Base-by-base conservation (phyloP, 768 basidiomycete genomes). In the Cystofilobasidium bisporidii region DNA sequence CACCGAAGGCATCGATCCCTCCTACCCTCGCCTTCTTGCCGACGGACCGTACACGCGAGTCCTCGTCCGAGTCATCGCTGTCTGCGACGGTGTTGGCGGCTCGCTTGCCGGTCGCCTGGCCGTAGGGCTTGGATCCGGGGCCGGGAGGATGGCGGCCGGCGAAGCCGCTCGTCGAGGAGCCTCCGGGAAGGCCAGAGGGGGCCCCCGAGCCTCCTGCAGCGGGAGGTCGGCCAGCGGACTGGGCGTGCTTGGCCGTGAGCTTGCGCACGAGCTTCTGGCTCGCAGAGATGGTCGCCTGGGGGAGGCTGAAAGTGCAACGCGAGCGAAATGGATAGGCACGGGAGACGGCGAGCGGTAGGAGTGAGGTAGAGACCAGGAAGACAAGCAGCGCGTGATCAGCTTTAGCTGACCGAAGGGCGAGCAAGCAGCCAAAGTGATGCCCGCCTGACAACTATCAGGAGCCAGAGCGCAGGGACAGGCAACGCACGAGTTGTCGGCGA, bases 261-360 rank as follows among this genome's bases (percentile, higher is more conserved):
- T 45, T 66, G 30, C 60, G 58, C 47, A 48, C 47, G 65, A 66
- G 65, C 38, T 58, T 50, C 22, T 55, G 58, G 47, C 20, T 61
- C 33, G 58, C 59, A 12, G 57, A 59, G 26, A 59, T 12, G 24
- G 32, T 24, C 3, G 47, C 65, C 24, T 43, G 58, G 22, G 47
- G 58, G 11, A 38, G 45, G 26, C 65, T 66, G 26, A 14, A 14
- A 18, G 33, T 9, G 26, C 26, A 28, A 47, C 9, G 28, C 2
- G n/a, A 22, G 20, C 14, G 32, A 36, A 3, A 40, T 33, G 45
- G 43, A 28, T 28, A n/a, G 40, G 18, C 40, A 30, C 26, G 8
- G 36, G 10, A 38, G 36, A 12, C 8, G 43, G 43, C 43, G 14
- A 17, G 43, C 4, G 4, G 43, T 11, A 17, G 17, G 43, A 15